These are phyloP conservation scores for Cyclocybe aegerita DNA, from an alignment of 768 basidiomycete species.

Conservation along the genomic window DNA sequence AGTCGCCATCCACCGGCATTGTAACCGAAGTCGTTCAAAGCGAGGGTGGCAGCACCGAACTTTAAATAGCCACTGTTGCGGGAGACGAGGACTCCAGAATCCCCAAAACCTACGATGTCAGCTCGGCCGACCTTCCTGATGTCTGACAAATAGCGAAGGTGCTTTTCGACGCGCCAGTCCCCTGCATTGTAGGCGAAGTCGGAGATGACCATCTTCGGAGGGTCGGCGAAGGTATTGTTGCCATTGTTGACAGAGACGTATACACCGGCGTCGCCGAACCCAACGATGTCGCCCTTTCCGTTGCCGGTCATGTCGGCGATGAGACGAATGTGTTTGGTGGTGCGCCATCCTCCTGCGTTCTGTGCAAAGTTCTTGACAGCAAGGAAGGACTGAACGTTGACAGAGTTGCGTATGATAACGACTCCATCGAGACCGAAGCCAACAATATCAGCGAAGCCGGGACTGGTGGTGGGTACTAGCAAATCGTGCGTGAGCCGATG, in stretches of 20 bases:
- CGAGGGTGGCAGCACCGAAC: conserved; percentile 3
- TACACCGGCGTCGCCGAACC: conserved; percentile 15
- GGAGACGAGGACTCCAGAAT: conserved; percentile 5
- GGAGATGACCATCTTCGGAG: conserved; percentile 1
- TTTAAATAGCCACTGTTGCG: conserved; percentile 10
- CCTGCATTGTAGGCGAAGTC: conserved; percentile 4
- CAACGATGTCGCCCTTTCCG: conserved; percentile 12
- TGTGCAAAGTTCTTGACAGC: conserved; percentile 8
- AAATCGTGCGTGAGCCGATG: too few species aligned
- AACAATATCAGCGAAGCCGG: conserved; percentile 9
- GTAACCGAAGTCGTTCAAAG: conserved; percentile 9
- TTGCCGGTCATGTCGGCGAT: conserved; percentile 12
- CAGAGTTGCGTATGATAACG: not conserved
- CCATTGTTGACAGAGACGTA: conserved; percentile 15
- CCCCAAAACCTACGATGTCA: conserved; percentile 17
- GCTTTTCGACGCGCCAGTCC: conserved; percentile 12
- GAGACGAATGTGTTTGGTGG: conserved; percentile 16
- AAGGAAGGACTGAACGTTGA: not conserved
- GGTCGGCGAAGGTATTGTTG: conserved; percentile 9
- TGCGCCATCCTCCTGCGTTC: conserved; percentile 12
- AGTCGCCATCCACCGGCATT: not conserved
- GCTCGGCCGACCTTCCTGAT: conserved; percentile 7
- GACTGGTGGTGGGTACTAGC: conserved; percentile 4
- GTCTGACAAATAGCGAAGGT: conserved; percentile 13
- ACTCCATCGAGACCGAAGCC: conserved; percentile 9